Evolutionary conservation across 768 basidiomycete species (phyloP).

Genomic region (Mycena haematopus): DNA sequence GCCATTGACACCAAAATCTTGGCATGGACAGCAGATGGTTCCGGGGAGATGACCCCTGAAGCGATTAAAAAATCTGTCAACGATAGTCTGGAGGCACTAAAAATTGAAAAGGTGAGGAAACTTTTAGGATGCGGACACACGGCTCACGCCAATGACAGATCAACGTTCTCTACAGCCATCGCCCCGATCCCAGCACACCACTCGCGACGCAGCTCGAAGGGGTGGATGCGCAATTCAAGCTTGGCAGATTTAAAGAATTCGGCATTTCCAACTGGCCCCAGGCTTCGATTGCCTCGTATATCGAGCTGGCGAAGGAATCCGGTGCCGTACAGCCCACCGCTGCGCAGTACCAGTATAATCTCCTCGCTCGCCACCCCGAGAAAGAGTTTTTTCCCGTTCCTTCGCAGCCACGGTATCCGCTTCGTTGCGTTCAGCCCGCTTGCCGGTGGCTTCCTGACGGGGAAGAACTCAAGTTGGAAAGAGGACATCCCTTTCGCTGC

Average conservation of each 20-base stretch:
- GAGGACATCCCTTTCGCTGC: not conserved
- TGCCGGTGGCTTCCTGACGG: not conserved
- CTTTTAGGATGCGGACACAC: not conserved
- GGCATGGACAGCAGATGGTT: not conserved
- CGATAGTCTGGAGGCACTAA: not conserved
- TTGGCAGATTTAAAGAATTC: not conserved
- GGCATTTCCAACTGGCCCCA: slow-evolving; percentile 3
- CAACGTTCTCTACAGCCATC: not conserved
- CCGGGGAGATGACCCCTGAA: not conserved
- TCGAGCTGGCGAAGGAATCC: not conserved
- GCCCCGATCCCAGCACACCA: slow-evolving; percentile 3
- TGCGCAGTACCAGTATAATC: slow-evolving; percentile 3
- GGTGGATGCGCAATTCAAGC: not conserved
- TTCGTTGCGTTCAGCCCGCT: slow-evolving; percentile 4
- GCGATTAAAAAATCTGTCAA: not conserved
- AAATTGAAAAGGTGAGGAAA: not conserved
- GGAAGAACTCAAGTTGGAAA: not conserved
- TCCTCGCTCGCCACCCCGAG: not conserved
- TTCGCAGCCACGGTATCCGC: not conserved
- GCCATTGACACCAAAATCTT: slow-evolving; percentile 1
- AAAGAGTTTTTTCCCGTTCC: slow-evolving; percentile 1
- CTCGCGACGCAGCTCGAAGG: not conserved
- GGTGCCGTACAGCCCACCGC: not conserved
- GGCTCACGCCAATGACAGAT: not conserved
- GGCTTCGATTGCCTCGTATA: not conserved